Percentiles rank a stretch among this genome's conserved stretches.
phyloP scores from a whole-genome alignment of 2,329 filamentous ascomycete species.

The Neonectria neomacrospora region DNA sequence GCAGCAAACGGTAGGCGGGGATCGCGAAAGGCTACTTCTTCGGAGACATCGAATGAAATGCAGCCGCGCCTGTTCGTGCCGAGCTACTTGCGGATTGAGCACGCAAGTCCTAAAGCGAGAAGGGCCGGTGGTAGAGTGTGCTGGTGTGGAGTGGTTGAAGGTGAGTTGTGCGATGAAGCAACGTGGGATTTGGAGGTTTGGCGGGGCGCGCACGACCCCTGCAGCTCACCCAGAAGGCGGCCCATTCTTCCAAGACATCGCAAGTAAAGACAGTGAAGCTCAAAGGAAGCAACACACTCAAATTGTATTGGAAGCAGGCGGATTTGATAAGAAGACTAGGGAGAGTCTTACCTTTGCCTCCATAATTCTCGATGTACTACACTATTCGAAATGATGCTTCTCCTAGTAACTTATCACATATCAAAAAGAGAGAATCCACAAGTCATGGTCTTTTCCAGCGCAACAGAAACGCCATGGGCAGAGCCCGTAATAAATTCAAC shows the following conservation, averaged over 20 bases:
- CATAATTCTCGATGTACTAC: not conserved
- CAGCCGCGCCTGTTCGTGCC: constrained; percentile 14
- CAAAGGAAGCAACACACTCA: not conserved
- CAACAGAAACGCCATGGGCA: constrained; percentile 31
- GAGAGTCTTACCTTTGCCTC: not conserved
- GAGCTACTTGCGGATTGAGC: constrained; percentile 12
- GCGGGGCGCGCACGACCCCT: constrained; percentile 35
- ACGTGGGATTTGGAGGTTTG: constrained; percentile 40
- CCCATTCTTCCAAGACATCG: not conserved
- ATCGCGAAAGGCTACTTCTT: constrained; percentile 10
- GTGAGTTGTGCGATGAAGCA: constrained; percentile 37
- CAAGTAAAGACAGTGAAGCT: not conserved
- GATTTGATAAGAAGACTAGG: not conserved
- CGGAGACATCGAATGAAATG: constrained; percentile 26
- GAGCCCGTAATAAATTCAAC: constrained; percentile 24
- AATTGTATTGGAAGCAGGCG: not conserved
- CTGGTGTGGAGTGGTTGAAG: constrained; percentile 15
- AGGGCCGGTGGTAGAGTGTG: constrained; percentile 13
- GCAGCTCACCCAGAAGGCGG: constrained; percentile 14
- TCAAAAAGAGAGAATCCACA: not conserved
- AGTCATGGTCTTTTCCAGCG: not conserved
- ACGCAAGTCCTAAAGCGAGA: not conserved
- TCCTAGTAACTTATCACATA: not conserved
- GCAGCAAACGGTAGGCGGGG: constrained; percentile 5
- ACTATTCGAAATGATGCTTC: not conserved